phyloP scores from a whole-genome alignment of 2,329 filamentous ascomycete genomes.

The Phialophora macrospora region DNA sequence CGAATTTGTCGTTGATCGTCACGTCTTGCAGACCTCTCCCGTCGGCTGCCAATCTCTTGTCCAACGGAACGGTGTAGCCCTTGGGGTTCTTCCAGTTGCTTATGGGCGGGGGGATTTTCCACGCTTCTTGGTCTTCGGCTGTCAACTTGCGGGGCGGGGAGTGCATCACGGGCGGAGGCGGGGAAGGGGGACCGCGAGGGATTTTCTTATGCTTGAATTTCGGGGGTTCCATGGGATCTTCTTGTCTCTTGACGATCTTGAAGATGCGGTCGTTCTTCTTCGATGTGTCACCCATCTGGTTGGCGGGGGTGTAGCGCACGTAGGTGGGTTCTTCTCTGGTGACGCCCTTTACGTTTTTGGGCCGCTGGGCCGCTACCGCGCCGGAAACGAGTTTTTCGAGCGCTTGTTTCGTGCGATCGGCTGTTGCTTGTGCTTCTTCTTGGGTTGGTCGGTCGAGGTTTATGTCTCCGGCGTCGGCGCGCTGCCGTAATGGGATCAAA shows the following conservation, averaged over 20 bases:
- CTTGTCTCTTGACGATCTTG: constrained; percentile 94
- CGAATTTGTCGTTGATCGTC: constrained; percentile 98
- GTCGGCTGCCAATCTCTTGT: constrained; percentile 93
- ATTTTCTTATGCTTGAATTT: constrained; percentile 99
- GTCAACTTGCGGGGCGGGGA: constrained; percentile 93
- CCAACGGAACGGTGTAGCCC: constrained; percentile 92
- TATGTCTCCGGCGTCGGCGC: constrained; percentile 89
- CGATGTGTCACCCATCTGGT: constrained; percentile 88
- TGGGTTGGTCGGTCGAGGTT: constrained; percentile 81
- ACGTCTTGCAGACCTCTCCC: constrained; percentile 90
- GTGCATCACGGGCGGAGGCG: constrained; percentile 92
- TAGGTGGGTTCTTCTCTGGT: constrained; percentile 84
- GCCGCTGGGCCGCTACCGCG: constrained; percentile 88
- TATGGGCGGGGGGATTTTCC: constrained; percentile 87
- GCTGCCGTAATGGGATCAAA: constrained; percentile 88
- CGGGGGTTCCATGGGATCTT: constrained; percentile 93
- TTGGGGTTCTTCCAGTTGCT: constrained; percentile 99
- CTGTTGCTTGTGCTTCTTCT: constrained; percentile 81
- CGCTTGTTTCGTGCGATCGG: constrained; percentile 86
- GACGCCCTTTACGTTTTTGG: constrained; percentile 87
- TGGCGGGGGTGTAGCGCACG: constrained; percentile 92
- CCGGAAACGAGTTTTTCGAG: constrained; percentile 80
- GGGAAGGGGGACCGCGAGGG: constrained; percentile 82
- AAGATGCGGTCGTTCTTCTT: constrained; percentile 94
- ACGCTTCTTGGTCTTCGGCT: constrained; percentile 94